Base-by-base conservation (phyloP, 495 filamentous ascomycete genomes). In the Penicillium cinerascens region DNA sequence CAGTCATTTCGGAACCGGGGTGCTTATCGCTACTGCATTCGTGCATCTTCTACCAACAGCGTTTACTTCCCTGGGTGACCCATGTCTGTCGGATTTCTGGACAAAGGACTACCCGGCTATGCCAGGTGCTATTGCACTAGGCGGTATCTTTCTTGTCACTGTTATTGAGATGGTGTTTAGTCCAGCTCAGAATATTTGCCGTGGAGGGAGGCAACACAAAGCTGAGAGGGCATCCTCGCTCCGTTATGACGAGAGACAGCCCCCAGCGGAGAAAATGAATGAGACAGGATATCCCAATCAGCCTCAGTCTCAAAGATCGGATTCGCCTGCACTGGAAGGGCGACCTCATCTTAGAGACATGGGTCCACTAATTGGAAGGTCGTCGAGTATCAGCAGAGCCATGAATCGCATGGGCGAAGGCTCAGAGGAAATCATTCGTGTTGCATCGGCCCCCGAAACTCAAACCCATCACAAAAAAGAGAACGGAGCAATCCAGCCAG, bases 21-120 rank as follows among this genome's bases (percentile, higher is more conserved):
- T 92, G n/a, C 70, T 92, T 13, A 84, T 91, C 47, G 86, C 88
- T n/a, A 90, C 88, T 6, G 87, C 87, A 15, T 92, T 92, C 61
- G 88, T 90, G 22, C 88, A 91, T 63, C 70, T 82, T 10, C 85
- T 92, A 6, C 87, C 87, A 5, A 90, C 87, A 4, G 88, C 88
- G 3, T 90, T 90, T 64, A 68, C 73, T 23, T 87, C 85, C 4
- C 75, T 92, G 4, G 85, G 81, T 26, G 81, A 90, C 54, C 81
- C 83, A 44, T 91, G 87, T 63, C 78, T 91, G 1, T 85, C 87
- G 0, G 57, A 68, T 23, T 79, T 84, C 59, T 89, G 86, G 77
- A 89, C 78, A 56, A 63, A 76, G 26, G 78, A 78, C 41, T 91
- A 88, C 60, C 77, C 75, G 21, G 83, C 87, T 6, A 83, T 89